phyloP scores from a whole-genome alignment of 257 asterid genomes.

The Ehretia macrophylla region DNA sequence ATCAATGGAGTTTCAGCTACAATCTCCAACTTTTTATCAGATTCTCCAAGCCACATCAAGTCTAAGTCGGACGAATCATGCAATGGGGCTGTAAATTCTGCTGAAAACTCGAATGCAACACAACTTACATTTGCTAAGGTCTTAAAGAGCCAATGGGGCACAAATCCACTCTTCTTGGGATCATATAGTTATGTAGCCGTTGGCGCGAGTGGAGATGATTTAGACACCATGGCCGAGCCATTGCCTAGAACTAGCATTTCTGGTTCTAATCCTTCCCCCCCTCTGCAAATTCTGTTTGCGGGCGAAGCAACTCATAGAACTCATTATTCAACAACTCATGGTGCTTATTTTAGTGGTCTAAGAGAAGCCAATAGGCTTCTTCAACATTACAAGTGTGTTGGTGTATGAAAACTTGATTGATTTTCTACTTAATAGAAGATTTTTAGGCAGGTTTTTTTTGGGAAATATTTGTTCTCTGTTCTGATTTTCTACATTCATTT shows the following conservation, averaged over 20 bases:
- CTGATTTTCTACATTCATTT: not conserved
- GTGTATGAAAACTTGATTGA: conserved; percentile 31
- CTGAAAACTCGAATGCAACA: conserved; percentile 3
- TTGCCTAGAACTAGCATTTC: conserved; percentile 35
- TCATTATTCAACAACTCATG: conserved; percentile 92
- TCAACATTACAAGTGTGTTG: conserved; percentile 50
- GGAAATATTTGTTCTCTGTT: not conserved
- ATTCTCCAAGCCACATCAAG: conserved; percentile 5
- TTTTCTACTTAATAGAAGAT: conserved; percentile 5
- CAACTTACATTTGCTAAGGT: conserved; percentile 32
- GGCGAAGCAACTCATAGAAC: conserved; percentile 89
- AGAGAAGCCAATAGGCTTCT: conserved; percentile 94
- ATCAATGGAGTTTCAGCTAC: conserved; percentile 54
- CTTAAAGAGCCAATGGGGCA: conserved; percentile 80
- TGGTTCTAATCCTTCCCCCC: conserved; percentile 20
- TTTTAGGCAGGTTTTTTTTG: conserved; percentile 2
- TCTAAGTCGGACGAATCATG: not conserved
- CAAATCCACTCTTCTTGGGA: conserved; percentile 79
- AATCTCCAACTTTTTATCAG: conserved; percentile 41
- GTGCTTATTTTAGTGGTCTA: conserved; percentile 83
- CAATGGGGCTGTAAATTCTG: conserved; percentile 25
- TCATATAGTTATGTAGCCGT: conserved; percentile 80
- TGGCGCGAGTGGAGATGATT: conserved; percentile 74
- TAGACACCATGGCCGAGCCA: conserved; percentile 85
- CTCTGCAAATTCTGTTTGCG: conserved; percentile 72